Percentiles rank a stretch among this genome's conserved stretches.
Conservation (phyloP, 2,329 filamentous ascomycete genomes). For the Juglanconis oblonga region DNA sequence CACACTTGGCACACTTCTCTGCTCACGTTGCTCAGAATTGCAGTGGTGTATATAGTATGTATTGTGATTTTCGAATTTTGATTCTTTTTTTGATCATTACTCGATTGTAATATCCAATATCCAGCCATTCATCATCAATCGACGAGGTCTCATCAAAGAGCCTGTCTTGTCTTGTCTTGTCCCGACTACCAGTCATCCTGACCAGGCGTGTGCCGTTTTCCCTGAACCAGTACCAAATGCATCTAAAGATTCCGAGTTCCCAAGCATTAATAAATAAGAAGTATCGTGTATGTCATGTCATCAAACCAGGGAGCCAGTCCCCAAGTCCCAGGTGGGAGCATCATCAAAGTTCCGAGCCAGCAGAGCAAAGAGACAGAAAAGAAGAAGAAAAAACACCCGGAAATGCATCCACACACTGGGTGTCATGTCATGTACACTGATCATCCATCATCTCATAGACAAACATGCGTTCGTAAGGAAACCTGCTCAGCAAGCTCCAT, state of each 20-base stretch:
- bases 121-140: background rate
- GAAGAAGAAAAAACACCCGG: background rate
- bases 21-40: background rate
- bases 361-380: background rate
- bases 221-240: background rate
- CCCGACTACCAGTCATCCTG: background rate
- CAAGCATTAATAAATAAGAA: background rate
- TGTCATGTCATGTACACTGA: background rate
- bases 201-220: background rate
- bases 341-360: background rate
- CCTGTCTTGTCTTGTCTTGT: background rate
- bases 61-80: background rate
- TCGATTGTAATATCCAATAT: background rate
- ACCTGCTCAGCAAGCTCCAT: constrained; percentile 32
- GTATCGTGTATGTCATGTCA: background rate
- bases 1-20: no score
- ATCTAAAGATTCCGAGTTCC: background rate
- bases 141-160: background rate
- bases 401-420: no score
- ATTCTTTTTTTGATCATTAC: background rate
- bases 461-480: background rate
- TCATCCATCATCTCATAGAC: background rate
- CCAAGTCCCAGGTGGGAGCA: background rate
- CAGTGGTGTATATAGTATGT: background rate
- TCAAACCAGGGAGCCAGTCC: background rate